Conservation (phyloP, 495 filamentous ascomycete species). For the Aspergillus avenaceus region DNA sequence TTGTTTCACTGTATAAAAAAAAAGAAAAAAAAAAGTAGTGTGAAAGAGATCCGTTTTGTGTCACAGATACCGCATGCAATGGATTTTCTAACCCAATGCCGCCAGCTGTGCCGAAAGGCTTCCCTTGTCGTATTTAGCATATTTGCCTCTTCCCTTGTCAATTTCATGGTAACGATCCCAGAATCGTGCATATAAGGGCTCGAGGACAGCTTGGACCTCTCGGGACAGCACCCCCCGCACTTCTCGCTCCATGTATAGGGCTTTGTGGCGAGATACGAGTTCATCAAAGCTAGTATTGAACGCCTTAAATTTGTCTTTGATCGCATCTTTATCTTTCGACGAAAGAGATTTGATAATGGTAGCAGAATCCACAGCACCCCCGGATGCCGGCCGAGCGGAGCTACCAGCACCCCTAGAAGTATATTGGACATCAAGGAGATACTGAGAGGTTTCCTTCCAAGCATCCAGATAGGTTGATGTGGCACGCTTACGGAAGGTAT, state of each 20-base stretch:
- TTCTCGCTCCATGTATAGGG: conserved; percentile 79
- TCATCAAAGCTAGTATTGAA: conserved; percentile 94
- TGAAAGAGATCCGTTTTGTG: no score
- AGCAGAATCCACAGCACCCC: conserved; percentile 65
- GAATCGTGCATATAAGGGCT: conserved; percentile 91
- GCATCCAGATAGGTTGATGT: conserved; percentile 77
- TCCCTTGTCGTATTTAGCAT: conserved; percentile 93
- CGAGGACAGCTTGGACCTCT: conserved; percentile 84
- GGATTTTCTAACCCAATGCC: conserved; percentile 19
- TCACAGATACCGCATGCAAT: not conserved
- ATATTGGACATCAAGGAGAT: conserved; percentile 87
- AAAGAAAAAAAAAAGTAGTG: no score
- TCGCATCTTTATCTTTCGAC: conserved; percentile 87
- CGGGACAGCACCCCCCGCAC: conserved; percentile 71
- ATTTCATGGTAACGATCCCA: conserved; percentile 98
- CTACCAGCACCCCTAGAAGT: conserved; percentile 58
- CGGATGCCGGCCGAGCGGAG: conserved; percentile 59
- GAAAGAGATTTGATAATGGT: conserved; percentile 77
- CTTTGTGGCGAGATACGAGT: conserved; percentile 73
- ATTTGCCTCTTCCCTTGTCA: conserved; percentile 94
- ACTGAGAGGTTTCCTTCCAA: conserved; percentile 81
- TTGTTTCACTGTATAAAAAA: no score
- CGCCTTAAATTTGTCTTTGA: conserved; percentile 90
- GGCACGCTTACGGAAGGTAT: conserved; percentile 82
- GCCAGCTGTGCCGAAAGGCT: conserved; percentile 45